Conservation (phyloP, 345 rosid genomes). For the Rhodamnia rubescens region DNA sequence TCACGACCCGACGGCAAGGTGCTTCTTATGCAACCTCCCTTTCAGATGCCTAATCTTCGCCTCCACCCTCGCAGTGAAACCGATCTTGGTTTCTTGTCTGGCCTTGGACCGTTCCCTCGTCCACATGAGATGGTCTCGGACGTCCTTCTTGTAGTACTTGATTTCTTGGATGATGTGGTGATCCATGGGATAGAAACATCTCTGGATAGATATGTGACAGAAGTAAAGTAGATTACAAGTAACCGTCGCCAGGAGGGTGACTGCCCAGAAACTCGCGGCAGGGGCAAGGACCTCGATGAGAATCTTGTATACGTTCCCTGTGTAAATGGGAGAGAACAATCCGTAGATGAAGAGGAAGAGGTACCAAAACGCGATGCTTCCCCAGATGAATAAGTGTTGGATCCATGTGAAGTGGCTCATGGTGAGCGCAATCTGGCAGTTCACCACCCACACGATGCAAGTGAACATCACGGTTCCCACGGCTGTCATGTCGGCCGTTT, state of each 20-base stretch:
- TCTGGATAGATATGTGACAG: constrained; percentile 64
- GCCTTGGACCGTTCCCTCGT: constrained; percentile 84
- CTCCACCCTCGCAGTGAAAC: constrained; percentile 88
- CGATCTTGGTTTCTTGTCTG: constrained; percentile 83
- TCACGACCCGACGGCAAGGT: constrained; percentile 11
- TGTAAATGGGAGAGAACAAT: constrained; percentile 42
- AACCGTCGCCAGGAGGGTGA: constrained; percentile 62
- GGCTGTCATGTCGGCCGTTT: constrained; percentile 86
- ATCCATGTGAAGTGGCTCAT: constrained; percentile 99
- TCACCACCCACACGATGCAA: constrained; percentile 88
- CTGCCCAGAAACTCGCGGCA: constrained; percentile 67
- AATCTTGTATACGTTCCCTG: constrained; percentile 62
- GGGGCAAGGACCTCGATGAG: constrained; percentile 81
- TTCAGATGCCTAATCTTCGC: constrained; percentile 74
- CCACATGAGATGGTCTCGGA: constrained; percentile 76
- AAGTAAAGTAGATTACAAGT: constrained; percentile 68
- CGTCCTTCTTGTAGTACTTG: constrained; percentile 72
- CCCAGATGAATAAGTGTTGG: constrained; percentile 90
- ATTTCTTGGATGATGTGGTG: constrained; percentile 99
- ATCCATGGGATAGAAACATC: constrained; percentile 82
- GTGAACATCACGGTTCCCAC: constrained; percentile 94
- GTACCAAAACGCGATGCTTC: constrained; percentile 82
- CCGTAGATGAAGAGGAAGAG: constrained; percentile 69
- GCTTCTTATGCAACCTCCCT: constrained; percentile 62
- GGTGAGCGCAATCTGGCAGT: constrained; percentile 82